Percentiles rank a stretch among this genome's conserved stretches.
These are phyloP conservation scores for Citrus trifoliata DNA, from an alignment of 345 rosid genomes.

Conservation along the genomic window DNA sequence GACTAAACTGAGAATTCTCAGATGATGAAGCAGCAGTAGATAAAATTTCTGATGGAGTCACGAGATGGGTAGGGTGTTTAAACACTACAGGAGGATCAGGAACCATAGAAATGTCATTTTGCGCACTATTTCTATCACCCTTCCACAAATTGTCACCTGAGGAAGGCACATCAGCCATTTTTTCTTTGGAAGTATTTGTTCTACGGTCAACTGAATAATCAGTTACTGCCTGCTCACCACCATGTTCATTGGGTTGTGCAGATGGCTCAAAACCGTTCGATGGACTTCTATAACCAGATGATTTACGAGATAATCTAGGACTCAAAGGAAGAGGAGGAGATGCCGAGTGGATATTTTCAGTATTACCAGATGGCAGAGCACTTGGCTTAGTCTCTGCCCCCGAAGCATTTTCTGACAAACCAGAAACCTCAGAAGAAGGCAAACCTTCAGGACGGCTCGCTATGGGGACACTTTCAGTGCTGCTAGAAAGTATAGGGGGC, in stretches of 20 bases:
- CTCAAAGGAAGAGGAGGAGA: slow-evolving; percentile 43
- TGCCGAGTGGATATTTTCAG: slow-evolving; percentile 30
- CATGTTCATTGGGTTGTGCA: slow-evolving; percentile 29
- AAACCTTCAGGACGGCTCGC: slow-evolving; percentile 31
- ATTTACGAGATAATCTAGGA: slow-evolving; percentile 37
- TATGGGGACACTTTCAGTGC: slow-evolving; percentile 23
- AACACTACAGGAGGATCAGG: slow-evolving; percentile 36
- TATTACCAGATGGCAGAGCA: slow-evolving; percentile 29
- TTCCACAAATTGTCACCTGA: slow-evolving; percentile 35
- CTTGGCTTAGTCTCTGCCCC: slow-evolving; percentile 30
- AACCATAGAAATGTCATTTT: slow-evolving; percentile 36
- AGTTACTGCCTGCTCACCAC: slow-evolving; percentile 33
- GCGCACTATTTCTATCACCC: slow-evolving; percentile 32
- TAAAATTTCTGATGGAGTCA: slow-evolving; percentile 70
- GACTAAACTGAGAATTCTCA: slow-evolving; percentile 40
- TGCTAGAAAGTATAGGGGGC: slow-evolving; percentile 21
- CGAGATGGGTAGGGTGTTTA: slow-evolving; percentile 66
- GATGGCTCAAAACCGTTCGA: slow-evolving; percentile 28
- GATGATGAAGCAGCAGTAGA: slow-evolving; percentile 44
- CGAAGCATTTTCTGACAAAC: slow-evolving; percentile 28
- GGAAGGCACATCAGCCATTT: slow-evolving; percentile 23
- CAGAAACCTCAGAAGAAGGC: slow-evolving; percentile 36
- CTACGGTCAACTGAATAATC: slow-evolving; percentile 40
- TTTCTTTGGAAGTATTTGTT: slow-evolving; percentile 26
- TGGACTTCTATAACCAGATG: slow-evolving; percentile 43